phyloP scores from a whole-genome alignment of 371 early-diverging fungal genomes.

The Zychaea mexicana region DNA sequence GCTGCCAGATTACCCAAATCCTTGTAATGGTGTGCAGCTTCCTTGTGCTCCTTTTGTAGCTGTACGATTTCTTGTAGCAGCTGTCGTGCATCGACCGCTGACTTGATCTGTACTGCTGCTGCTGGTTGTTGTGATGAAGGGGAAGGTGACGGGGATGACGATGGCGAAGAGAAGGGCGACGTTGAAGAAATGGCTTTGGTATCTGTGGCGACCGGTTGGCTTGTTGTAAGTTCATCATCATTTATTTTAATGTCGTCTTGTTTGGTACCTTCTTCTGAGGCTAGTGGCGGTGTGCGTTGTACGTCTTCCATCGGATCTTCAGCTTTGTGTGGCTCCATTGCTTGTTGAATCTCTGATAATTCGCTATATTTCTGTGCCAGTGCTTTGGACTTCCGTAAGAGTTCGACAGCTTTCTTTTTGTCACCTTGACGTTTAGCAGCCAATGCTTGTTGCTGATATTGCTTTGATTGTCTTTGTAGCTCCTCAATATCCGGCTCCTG shows the following conservation, averaged over 20 bases:
- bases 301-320: neutral
- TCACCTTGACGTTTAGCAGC: slow-evolving; percentile 46
- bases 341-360: neutral
- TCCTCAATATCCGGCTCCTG: slow-evolving; percentile 17
- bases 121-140: slow-evolving; percentile 1
- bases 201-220: neutral
- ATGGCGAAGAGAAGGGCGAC: neutral
- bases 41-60: slow-evolving; percentile 63
- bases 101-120: neutral
- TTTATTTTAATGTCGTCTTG: no score
- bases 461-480: slow-evolving; percentile 27
- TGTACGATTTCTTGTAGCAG: slow-evolving; percentile 26
- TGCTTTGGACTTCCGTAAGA: slow-evolving; percentile 40
- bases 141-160: neutral
- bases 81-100: slow-evolving; percentile 6
- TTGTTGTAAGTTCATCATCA: neutral
- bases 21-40: slow-evolving; percentile 64
- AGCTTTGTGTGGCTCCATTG: neutral
- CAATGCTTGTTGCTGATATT: slow-evolving; percentile 42
- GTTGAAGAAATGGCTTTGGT: neutral
- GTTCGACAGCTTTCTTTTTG: slow-evolving; percentile 39
- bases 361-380: slow-evolving; percentile 28
- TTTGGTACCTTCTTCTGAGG: neutral
- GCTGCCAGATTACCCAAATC: slow-evolving; percentile 43
- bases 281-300: neutral